Evolutionary conservation across 176 grass and related monocot species (phyloP), one percentile per base, ranked within the genome.

Genomic region (Cocos nucifera): DNA sequence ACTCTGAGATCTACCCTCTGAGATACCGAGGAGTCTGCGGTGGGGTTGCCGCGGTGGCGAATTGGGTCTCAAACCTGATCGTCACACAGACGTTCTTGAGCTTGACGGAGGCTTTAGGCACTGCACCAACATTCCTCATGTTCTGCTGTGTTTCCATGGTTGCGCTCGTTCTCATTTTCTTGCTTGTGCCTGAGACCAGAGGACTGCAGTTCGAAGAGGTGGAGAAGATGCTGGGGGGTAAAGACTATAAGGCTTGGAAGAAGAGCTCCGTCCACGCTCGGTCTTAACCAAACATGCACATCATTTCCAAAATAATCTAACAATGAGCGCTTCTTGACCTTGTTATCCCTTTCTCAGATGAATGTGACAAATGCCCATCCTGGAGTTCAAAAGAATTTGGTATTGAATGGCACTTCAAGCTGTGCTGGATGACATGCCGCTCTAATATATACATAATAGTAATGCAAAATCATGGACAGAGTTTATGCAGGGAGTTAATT

Each of bases 11-110:
- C 56, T 97, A 97, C 93, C 87, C 87, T 28, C 79, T 92, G 14
- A 69, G 87, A 51, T 91, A 85, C 75, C 80, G 93, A 54, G 93
- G 93, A 51, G 3, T 97, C 59, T 97, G 93, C n/a, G 93, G 93
- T 3, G 93, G 87, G 49, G 65, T 97, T 74, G 93, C 93, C 9
- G 93, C 93, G 1, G 93, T 97, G 4, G 80, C 93, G 2, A 97
- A 97, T 69, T 97, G 93, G 93, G 78, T 91, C 19, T 97, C 93
- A 15, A 97, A 97, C 68, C 77, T 97, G 69, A 91, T 97, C 65
- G 87, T 97, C 17, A 78, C 87, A 49, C 87, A 97, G 78, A 91
- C 83, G 17, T 97, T 97, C 65, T 59, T 97, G 59, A 85, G 80
- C 58, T 74, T 97, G 59, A 97, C 93, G 53, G 75, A 91, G 77